These are phyloP conservation scores for Tuber borchii DNA, from an alignment of 495 filamentous ascomycete genomes.

Conservation along the genomic window DNA sequence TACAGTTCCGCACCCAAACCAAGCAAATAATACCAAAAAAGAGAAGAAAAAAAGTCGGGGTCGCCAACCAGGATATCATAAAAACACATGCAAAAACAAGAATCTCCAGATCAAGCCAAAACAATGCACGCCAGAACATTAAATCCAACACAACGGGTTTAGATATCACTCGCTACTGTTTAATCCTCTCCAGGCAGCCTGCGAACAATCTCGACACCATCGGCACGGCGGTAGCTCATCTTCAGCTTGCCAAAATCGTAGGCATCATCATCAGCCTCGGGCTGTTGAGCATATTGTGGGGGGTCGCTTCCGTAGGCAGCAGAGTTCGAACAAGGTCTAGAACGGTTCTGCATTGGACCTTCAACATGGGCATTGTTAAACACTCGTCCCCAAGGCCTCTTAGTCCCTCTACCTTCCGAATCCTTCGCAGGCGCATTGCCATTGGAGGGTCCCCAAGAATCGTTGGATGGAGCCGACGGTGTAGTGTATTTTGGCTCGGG, in stretches of 20 bases:
- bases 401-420: slow-evolving; percentile 31
- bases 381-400: slow-evolving; percentile 40
- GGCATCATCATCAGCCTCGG: slow-evolving; percentile 35
- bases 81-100: slow-evolving; percentile 15
- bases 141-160: slow-evolving; percentile 9
- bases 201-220: slow-evolving; percentile 42
- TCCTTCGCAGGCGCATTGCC: slow-evolving; percentile 16
- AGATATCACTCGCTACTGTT: neutral
- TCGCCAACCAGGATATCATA: slow-evolving; percentile 8
- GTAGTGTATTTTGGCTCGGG: slow-evolving; percentile 33
- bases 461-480: slow-evolving; percentile 21
- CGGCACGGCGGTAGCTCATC: slow-evolving; percentile 41
- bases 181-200: slow-evolving; percentile 37
- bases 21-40: slow-evolving; percentile 30
- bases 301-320: slow-evolving; percentile 37
- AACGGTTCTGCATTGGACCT: slow-evolving; percentile 35
- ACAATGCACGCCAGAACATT: slow-evolving; percentile 17
- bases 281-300: slow-evolving; percentile 22
- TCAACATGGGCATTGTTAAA: slow-evolving; percentile 40
- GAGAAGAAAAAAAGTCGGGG: slow-evolving; percentile 12
- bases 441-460: slow-evolving; percentile 24
- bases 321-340: slow-evolving; percentile 34
- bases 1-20: neutral
- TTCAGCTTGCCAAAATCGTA: slow-evolving; percentile 40
- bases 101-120: slow-evolving; percentile 15